These are phyloP conservation scores for Agaricus sinodeliciosus DNA, from an alignment of 768 basidiomycete genomes.

Conservation along the genomic window DNA sequence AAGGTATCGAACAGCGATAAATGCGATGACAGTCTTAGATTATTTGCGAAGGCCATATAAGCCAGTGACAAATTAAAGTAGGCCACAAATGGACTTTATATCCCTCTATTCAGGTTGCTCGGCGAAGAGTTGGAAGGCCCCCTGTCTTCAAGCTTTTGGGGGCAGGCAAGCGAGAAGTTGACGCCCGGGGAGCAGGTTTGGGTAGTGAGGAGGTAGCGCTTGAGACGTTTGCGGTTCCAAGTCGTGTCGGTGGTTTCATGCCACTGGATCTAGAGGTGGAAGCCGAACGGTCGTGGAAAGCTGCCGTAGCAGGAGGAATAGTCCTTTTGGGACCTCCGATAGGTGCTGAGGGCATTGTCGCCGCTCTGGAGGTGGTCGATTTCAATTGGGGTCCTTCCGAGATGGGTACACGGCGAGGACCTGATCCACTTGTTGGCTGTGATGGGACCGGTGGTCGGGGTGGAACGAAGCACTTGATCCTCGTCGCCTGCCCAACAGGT, in stretches of 20 bases:
- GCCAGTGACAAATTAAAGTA: background rate
- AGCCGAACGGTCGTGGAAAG: background rate
- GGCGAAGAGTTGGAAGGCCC: slow-evolving; percentile 3
- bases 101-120: background rate
- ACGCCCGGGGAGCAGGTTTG: slow-evolving; percentile 17
- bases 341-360: slow-evolving; percentile 9
- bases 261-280: slow-evolving; percentile 11
- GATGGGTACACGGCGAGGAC: slow-evolving; percentile 24
- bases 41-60: too few relatives aligned
- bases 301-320: background rate
- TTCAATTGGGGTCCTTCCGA: slow-evolving; percentile 21
- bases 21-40: background rate
- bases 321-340: slow-evolving; percentile 1
- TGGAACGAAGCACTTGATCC: background rate
- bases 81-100: too few relatives aligned
- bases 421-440: slow-evolving; percentile 7
- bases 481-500: background rate
- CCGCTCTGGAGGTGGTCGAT: slow-evolving; percentile 10
- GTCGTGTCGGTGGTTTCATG: slow-evolving; percentile 19
- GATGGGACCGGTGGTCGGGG: background rate
- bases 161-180: slow-evolving; percentile 6
- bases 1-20: background rate
- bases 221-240: slow-evolving; percentile 12
- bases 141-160: slow-evolving; percentile 5
- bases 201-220: slow-evolving; percentile 20